Evolutionary conservation across 2,329 filamentous ascomycete species (phyloP).

Genomic region (Colletotrichum sp.): DNA sequence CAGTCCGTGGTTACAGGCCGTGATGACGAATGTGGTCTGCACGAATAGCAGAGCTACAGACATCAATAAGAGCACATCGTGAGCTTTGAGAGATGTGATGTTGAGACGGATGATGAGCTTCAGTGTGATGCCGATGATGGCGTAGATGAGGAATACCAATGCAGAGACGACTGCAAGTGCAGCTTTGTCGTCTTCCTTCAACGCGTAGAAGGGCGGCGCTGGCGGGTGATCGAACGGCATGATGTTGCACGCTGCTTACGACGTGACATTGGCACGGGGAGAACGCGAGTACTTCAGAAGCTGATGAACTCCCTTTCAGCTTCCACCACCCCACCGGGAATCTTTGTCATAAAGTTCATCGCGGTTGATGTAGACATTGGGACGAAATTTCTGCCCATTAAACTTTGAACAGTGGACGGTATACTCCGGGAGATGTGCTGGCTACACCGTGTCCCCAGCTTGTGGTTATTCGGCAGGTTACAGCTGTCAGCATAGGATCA

Average conservation of each 20-base stretch:
- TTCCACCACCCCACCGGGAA: background rate
- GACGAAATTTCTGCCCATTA: background rate
- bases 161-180: background rate
- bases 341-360: background rate
- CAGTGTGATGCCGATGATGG: background rate
- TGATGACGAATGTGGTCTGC: background rate
- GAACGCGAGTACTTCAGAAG: background rate
- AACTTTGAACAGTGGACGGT: background rate
- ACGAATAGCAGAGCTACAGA: background rate
- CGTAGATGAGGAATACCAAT: background rate
- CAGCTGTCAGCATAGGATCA: background rate
- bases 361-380: background rate
- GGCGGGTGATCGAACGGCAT: background rate
- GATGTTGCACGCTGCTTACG: background rate
- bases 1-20: background rate
- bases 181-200: background rate
- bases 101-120: slow-evolving; percentile 1
- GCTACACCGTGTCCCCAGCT: background rate
- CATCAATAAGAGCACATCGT: background rate
- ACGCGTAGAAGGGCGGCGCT: background rate
- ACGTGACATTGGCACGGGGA: background rate
- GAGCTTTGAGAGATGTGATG: background rate
- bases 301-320: background rate
- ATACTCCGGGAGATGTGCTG: background rate
- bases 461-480: rapidly evolving